These are phyloP conservation scores for Aspergillus sp. DNA, from an alignment of 2,329 filamentous ascomycete genomes.

Conservation along the genomic window DNA sequence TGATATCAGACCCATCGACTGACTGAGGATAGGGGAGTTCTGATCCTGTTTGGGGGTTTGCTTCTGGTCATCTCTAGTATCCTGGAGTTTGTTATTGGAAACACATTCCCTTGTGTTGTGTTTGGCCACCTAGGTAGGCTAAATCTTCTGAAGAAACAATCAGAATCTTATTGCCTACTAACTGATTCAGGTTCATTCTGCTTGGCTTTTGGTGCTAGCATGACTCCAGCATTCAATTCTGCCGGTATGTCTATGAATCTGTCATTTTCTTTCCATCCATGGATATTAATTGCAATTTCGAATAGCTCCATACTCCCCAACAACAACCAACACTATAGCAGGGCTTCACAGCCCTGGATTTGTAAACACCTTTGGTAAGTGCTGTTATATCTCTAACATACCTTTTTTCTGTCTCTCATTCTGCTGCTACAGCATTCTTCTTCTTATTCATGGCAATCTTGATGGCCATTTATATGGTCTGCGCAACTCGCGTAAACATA, in stretches of 20 bases:
- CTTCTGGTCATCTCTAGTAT: constrained; percentile 26
- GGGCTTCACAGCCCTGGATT: constrained; percentile 9
- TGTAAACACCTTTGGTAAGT: constrained; percentile 8
- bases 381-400: background rate
- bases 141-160: background rate
- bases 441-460: constrained; percentile 8
- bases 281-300: background rate
- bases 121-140: constrained; percentile 12
- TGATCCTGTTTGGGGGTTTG: constrained; percentile 29
- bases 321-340: constrained; percentile 3
- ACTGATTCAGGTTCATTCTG: constrained; percentile 7
- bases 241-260: constrained; percentile 1
- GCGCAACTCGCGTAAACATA: constrained; percentile 7
- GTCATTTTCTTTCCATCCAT: background rate
- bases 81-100: constrained; percentile 29
- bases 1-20: constrained; percentile 2
- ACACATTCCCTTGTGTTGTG: constrained; percentile 21
- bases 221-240: constrained; percentile 8
- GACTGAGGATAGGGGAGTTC: constrained; percentile 15
- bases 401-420: background rate
- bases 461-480: constrained; percentile 7
- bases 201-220: constrained; percentile 6
- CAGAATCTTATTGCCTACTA: background rate
- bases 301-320: constrained; percentile 7
- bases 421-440: constrained; percentile 4